phyloP scores from a whole-genome alignment of 2,329 filamentous ascomycete species.

The Dothistroma septosporum region DNA sequence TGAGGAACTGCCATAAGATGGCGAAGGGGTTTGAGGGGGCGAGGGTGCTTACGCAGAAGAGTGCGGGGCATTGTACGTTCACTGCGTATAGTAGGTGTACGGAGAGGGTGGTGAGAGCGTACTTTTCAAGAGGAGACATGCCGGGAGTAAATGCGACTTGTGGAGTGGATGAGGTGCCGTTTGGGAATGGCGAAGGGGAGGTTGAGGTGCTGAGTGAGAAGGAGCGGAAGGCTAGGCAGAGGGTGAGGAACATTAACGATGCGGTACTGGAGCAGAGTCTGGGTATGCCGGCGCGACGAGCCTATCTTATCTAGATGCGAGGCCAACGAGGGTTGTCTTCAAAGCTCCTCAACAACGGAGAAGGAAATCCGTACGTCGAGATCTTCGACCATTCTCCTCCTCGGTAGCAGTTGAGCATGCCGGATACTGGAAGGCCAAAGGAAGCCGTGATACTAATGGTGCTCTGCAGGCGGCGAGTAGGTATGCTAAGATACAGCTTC shows the following conservation, averaged over 20 bases:
- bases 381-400: too few species aligned
- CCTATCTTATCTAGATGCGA: too few species aligned
- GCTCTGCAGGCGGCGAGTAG: too few species aligned
- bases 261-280: not conserved
- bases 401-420: too few species aligned
- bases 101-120: constrained; percentile 23
- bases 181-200: constrained; percentile 3
- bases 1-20: constrained; percentile 32
- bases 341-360: too few species aligned
- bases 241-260: not conserved
- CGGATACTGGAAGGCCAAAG: too few species aligned
- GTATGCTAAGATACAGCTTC: too few species aligned
- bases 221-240: not conserved
- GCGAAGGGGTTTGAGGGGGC: constrained; percentile 17
- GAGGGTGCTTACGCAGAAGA: constrained; percentile 26
- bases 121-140: constrained; percentile 32
- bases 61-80: constrained; percentile 30
- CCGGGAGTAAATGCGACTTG: constrained; percentile 29
- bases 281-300: not conserved
- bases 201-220: not conserved
- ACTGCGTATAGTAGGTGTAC: constrained; percentile 28
- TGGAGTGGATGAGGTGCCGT: constrained; percentile 29
- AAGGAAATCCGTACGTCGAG: too few species aligned
- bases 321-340: too few species aligned
- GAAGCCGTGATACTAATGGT: too few species aligned